A percentile compares a stretch with the other conserved stretches of the same genome.
Evolutionary conservation across 495 filamentous ascomycete genomes (phyloP).

Genomic region (Tuber calosporum): DNA sequence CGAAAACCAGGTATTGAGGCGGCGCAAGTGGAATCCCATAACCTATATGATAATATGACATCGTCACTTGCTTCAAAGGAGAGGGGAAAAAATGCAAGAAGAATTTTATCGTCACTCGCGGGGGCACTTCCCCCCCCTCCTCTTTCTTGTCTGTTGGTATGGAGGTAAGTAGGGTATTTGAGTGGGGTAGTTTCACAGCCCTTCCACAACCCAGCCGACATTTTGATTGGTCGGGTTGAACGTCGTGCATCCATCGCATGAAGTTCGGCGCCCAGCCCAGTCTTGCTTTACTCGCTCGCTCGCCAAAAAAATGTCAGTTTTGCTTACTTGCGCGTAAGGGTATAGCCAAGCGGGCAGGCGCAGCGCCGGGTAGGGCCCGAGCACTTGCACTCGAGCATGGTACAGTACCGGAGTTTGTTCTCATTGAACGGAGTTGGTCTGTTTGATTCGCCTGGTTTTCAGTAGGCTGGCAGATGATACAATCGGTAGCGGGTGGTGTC

Average conservation of each 20-base stretch:
- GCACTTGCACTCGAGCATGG: background rate
- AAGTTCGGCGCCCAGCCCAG: background rate
- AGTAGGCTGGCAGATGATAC: background rate
- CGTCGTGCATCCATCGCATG: slow-evolving; percentile 5
- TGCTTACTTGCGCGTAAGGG: background rate
- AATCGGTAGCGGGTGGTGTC: background rate
- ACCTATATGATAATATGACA: background rate
- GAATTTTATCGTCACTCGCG: background rate
- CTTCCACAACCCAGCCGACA: background rate
- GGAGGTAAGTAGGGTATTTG: background rate
- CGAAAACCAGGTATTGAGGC: background rate
- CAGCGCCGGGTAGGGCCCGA: background rate
- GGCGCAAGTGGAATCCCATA: background rate
- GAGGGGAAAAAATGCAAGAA: background rate
- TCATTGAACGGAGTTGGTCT: background rate
- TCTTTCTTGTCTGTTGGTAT: background rate
- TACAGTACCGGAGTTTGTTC: background rate
- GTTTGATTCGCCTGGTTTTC: background rate
- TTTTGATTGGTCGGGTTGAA: background rate
- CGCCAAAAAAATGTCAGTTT: background rate
- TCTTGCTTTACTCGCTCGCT: background rate
- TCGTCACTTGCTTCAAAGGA: background rate
- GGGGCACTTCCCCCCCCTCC: background rate
- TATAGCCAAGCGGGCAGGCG: background rate
- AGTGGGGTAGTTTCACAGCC: background rate